Conservation (phyloP, 179 eudicot species). For the Drosera spatulata region DNA sequence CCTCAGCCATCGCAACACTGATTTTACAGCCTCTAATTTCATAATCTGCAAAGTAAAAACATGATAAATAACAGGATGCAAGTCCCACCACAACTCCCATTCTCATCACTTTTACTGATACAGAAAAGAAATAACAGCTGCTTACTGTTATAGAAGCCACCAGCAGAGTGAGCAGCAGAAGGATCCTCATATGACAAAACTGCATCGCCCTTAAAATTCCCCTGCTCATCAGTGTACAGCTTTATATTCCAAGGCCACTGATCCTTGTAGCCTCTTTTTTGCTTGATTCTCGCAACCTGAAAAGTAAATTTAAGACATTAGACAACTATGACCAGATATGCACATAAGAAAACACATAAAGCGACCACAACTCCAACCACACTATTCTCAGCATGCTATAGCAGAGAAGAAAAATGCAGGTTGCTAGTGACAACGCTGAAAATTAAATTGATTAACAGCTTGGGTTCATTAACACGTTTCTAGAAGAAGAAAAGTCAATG, state of each 20-base stretch:
- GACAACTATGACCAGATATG: too few relatives aligned
- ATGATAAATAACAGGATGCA: too few relatives aligned
- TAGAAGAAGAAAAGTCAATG: too few relatives aligned
- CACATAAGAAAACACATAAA: too few relatives aligned
- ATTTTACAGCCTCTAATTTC: conserved; percentile 9
- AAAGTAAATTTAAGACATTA: background rate
- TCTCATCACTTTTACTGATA: too few relatives aligned
- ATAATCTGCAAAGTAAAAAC: conserved; percentile 2
- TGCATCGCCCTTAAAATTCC: conserved; percentile 91
- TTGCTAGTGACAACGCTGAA: too few relatives aligned
- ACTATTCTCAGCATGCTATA: too few relatives aligned
- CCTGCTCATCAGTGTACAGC: conserved; percentile 78
- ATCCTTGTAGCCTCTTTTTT: conserved; percentile 90
- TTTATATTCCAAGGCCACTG: conserved; percentile 98
- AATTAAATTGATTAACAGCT: too few relatives aligned
- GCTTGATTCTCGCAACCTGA: conserved; percentile 93
- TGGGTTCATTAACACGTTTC: too few relatives aligned
- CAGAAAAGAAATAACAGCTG: background rate
- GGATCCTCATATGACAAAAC: conserved; percentile 89
- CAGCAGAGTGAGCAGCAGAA: conserved; percentile 90
- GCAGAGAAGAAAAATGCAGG: too few relatives aligned
- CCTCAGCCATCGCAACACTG: conserved; percentile 13
- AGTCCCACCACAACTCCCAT: too few relatives aligned
- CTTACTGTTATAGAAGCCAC: conserved; percentile 73
- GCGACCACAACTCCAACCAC: too few relatives aligned